Conservation (phyloP, 257 asterid genomes). For the Linaria vulgaris region DNA sequence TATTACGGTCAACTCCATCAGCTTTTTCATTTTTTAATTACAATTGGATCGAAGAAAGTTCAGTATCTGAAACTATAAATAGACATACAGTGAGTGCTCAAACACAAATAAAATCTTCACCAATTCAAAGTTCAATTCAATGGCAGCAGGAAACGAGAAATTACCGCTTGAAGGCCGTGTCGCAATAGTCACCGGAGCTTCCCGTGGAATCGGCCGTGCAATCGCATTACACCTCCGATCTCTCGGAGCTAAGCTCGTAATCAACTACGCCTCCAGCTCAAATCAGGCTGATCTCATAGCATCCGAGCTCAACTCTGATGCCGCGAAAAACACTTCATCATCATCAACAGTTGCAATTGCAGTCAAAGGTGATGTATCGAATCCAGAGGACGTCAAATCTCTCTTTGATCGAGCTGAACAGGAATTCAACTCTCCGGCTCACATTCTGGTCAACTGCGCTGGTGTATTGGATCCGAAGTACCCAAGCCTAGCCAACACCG, state of each 20-base stretch:
- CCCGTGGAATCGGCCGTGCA: constrained; percentile 46
- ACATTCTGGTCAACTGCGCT: constrained; percentile 55
- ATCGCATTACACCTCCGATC: constrained; percentile 59
- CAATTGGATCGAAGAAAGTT: background rate
- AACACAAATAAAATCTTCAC: background rate
- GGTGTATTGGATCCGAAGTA: constrained; percentile 44
- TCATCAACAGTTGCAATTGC: constrained; percentile 34
- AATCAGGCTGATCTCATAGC: constrained; percentile 24
- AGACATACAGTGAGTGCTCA: background rate
- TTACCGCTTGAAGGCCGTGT: constrained; percentile 33
- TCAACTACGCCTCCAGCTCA: constrained; percentile 54
- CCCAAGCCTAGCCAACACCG: constrained; percentile 39
- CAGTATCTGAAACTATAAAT: background rate
- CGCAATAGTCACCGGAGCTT: constrained; percentile 42
- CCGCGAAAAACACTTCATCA: constrained; percentile 25
- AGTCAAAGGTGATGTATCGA: constrained; percentile 50
- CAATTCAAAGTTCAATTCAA: background rate
- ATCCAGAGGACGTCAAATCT: constrained; percentile 51
- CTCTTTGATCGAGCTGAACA: constrained; percentile 59
- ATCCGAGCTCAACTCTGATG: background rate
- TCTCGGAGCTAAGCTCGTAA: constrained; percentile 55
- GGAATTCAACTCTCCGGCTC: constrained; percentile 39
- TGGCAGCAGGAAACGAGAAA: constrained; percentile 20
- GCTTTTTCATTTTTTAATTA: background rate
- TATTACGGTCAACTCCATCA: background rate